Conservation (phyloP, 2,329 filamentous ascomycete genomes). For the Neoascochyta sp. region DNA sequence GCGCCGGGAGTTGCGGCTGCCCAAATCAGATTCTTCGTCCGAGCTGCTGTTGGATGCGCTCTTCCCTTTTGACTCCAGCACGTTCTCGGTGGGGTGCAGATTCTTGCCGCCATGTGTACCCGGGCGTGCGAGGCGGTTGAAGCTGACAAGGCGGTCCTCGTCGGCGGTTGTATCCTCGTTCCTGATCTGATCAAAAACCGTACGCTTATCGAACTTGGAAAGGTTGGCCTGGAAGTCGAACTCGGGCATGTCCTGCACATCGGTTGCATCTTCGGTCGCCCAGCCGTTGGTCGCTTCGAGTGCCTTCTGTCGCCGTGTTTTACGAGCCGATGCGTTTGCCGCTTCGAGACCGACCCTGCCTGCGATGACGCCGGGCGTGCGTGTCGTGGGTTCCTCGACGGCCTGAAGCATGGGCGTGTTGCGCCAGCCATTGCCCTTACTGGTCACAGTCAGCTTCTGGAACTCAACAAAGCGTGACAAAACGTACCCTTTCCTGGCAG, state of each 20-base stretch:
- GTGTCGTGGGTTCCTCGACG: conserved; percentile 39
- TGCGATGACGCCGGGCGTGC: conserved; percentile 39
- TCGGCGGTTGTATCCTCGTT: conserved; percentile 88
- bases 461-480: conserved; percentile 3
- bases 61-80: conserved; percentile 58
- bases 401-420: conserved; percentile 66
- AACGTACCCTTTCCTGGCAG: conserved; percentile 32
- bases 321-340: conserved; percentile 38
- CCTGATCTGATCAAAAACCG: conserved; percentile 86
- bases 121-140: conserved; percentile 63
- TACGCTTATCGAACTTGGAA: conserved; percentile 91
- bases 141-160: conserved; percentile 81
- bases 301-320: conserved; percentile 47
- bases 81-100: conserved; percentile 85
- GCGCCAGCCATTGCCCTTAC: conserved; percentile 63
- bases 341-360: conserved; percentile 38
- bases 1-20: conserved; percentile 38
- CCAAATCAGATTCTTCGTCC: conserved; percentile 39
- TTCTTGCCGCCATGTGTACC: conserved; percentile 72
- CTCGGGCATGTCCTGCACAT: conserved; percentile 87
- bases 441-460: conserved; percentile 18
- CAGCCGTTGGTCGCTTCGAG: conserved; percentile 71
- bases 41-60: conserved; percentile 34
- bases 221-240: conserved; percentile 90
- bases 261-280: conserved; percentile 93